These are phyloP conservation scores for Datisca glomerata DNA, from an alignment of 306 rosid genomes.

Conservation along the genomic window DNA sequence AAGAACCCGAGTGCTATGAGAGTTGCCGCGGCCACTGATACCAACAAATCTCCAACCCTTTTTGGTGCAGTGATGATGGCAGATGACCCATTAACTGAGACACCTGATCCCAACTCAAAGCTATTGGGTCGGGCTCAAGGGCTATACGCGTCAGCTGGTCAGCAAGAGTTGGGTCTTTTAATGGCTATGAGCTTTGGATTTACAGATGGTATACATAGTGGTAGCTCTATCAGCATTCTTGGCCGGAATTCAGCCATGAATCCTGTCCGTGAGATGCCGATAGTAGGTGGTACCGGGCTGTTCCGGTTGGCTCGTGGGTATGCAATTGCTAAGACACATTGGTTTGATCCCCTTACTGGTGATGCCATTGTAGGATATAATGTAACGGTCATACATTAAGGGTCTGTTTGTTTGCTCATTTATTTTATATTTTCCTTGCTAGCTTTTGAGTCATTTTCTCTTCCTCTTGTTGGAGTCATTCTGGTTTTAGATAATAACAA, in stretches of 20 bases:
- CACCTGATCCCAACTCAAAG: constrained; percentile 57
- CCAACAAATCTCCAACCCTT: constrained; percentile 24
- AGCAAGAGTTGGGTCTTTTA: constrained; percentile 41
- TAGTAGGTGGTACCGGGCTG: constrained; percentile 69
- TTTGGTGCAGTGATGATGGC: constrained; percentile 57
- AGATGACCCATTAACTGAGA: constrained; percentile 63
- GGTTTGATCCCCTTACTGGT: constrained; percentile 26
- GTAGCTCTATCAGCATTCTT: constrained; percentile 48
- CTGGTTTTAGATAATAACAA: no score
- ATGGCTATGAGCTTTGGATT: constrained; percentile 57
- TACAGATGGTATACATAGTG: constrained; percentile 40
- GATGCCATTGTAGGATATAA: constrained; percentile 79
- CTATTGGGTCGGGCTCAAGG: constrained; percentile 75
- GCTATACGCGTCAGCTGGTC: constrained; percentile 45
- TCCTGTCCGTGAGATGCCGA: constrained; percentile 52
- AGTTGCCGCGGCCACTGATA: constrained; percentile 33
- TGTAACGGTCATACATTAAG: constrained; percentile 63
- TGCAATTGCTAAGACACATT: constrained; percentile 48
- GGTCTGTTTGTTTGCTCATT: no score
- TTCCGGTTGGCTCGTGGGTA: constrained; percentile 74
- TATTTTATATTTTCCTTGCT: no score
- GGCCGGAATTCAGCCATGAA: constrained; percentile 46
- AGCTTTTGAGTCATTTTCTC: no score
- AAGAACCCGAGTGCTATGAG: constrained; percentile 45
- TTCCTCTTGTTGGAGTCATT: no score